These are phyloP conservation scores for Rhodotorula sp. DNA, from an alignment of 1,284 basidiomycete species.

Conservation along the genomic window DNA sequence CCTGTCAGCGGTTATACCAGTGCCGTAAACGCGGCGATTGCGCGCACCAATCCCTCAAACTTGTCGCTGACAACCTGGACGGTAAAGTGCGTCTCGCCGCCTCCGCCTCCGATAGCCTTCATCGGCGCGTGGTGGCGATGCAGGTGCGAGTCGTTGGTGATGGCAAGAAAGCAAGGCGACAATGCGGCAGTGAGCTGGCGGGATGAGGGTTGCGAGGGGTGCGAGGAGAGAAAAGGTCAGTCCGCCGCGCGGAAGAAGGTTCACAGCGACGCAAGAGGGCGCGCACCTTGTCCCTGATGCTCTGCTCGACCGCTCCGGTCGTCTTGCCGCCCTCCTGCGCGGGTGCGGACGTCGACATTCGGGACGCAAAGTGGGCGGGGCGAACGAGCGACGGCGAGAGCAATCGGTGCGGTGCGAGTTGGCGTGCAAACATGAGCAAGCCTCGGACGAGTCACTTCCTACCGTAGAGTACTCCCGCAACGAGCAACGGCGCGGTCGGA, in stretches of 20 bases:
- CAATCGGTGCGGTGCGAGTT: not conserved
- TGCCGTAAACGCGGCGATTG: too few species aligned
- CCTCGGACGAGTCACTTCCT: too few species aligned
- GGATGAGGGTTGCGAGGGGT: not conserved
- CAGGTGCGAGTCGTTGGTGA: slow-evolving; percentile 42
- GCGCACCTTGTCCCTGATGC: slow-evolving; percentile 12
- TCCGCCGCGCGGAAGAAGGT: too few species aligned
- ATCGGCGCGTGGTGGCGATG: slow-evolving; percentile 44
- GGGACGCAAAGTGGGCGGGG: not conserved
- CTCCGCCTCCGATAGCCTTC: slow-evolving; percentile 38
- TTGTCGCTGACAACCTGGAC: slow-evolving; percentile 37
- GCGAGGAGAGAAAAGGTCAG: not conserved
- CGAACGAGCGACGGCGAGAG: not conserved
- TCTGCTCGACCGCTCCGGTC: slow-evolving; percentile 11
- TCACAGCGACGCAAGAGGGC: not conserved
- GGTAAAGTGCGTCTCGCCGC: slow-evolving; percentile 44
- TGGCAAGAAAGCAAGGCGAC: slow-evolving; percentile 28
- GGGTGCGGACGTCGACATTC: not conserved
- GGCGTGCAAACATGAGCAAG: too few species aligned
- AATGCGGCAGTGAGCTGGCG: slow-evolving; percentile 35
- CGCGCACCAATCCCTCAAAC: slow-evolving; percentile 40
- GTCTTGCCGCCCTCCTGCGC: not conserved
- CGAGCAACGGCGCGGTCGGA: too few species aligned
- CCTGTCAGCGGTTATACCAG: not conserved
- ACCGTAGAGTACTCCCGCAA: too few species aligned